A percentile compares a stretch with the other conserved stretches of the same genome.
These are phyloP conservation scores for Irineochytrium annulatum DNA, from an alignment of 192 early-diverging fungal species.

Conservation along the genomic window DNA sequence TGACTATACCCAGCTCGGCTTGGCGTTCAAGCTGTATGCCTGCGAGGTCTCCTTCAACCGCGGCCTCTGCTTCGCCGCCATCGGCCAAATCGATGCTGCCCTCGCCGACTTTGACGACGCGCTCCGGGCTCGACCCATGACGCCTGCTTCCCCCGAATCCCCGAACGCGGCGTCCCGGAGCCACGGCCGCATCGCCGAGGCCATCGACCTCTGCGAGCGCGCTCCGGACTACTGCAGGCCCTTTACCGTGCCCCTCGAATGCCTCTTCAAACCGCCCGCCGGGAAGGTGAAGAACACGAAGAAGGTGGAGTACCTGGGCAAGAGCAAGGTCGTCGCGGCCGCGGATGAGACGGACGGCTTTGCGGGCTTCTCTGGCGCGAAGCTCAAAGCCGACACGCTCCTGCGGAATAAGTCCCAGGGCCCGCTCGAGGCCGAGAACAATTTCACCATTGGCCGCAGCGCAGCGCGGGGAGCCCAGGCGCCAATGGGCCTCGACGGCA, in stretches of 20 bases:
- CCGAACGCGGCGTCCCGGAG: background rate
- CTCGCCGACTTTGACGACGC: constrained; percentile 70
- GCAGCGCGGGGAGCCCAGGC: background rate
- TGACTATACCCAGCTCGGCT: constrained; percentile 93
- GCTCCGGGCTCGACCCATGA: constrained; percentile 14
- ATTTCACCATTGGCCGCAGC: constrained; percentile 1
- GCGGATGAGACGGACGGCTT: constrained; percentile 57
- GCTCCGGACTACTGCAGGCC: constrained; percentile 31
- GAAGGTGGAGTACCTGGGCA: constrained; percentile 75
- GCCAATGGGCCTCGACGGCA: background rate
- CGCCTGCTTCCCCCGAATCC: too few species aligned
- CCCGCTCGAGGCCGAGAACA: constrained; percentile 3
- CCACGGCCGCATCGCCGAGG: constrained; percentile 40
- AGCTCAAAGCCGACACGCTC: constrained; percentile 36
- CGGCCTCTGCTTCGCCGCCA: constrained; percentile 73
- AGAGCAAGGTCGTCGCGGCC: constrained; percentile 79
- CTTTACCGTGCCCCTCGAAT: constrained; percentile 62
- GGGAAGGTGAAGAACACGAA: constrained; percentile 80
- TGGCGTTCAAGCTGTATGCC: constrained; percentile 81
- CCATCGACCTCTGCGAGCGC: constrained; percentile 30
- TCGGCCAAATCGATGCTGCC: constrained; percentile 67
- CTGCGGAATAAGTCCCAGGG: background rate
- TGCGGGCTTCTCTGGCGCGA: constrained; percentile 57
- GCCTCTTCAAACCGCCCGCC: constrained; percentile 78
- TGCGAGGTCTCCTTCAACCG: constrained; percentile 92